Percentiles rank a stretch among this genome's conserved stretches.
These are phyloP conservation scores for Phoma herbarum DNA, from an alignment of 2,329 filamentous ascomycete species.

Conservation along the genomic window DNA sequence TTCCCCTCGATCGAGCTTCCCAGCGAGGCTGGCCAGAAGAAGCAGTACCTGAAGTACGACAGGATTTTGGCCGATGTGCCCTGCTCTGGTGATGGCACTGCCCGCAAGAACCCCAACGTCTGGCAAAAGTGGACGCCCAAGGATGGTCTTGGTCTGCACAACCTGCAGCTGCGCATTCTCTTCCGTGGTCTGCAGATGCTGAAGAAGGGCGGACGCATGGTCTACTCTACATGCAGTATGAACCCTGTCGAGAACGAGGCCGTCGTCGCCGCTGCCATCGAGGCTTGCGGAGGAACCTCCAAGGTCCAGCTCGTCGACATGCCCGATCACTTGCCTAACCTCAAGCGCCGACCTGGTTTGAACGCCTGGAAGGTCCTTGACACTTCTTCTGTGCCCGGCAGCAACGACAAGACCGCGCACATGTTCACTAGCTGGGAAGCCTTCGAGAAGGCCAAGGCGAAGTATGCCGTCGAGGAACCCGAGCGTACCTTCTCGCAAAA, in stretches of 20 bases:
- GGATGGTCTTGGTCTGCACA: conserved; percentile 85
- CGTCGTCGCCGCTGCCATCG: conserved; percentile 86
- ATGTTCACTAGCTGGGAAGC: conserved; percentile 85
- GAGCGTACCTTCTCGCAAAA: conserved; percentile 60
- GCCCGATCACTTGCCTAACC: conserved; percentile 75
- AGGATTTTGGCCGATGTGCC: conserved; percentile 96
- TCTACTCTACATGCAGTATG: conserved; percentile 99
- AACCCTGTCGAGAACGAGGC: conserved; percentile 98
- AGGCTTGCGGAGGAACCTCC: conserved; percentile 81
- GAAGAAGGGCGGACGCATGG: conserved; percentile 91
- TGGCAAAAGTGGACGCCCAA: conserved; percentile 96
- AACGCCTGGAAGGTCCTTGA: conserved; percentile 85
- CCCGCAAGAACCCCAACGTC: conserved; percentile 89
- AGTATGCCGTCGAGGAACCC: conserved; percentile 66
- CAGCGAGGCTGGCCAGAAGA: conserved; percentile 62
- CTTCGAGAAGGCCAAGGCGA: conserved; percentile 73
- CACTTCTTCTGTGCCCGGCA: conserved; percentile 37
- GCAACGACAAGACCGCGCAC: conserved; percentile 74
- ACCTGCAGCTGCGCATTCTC: conserved; percentile 87
- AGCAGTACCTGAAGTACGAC: conserved; percentile 92
- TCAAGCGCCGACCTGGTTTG: conserved; percentile 81
- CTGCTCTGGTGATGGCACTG: conserved; percentile 93
- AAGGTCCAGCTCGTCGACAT: conserved; percentile 89
- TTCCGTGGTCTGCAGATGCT: conserved; percentile 94
- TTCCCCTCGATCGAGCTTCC: conserved; percentile 93